Base-by-base conservation (phyloP, 108 stramenopile genomes). In the Skeletonema tropicum region DNA sequence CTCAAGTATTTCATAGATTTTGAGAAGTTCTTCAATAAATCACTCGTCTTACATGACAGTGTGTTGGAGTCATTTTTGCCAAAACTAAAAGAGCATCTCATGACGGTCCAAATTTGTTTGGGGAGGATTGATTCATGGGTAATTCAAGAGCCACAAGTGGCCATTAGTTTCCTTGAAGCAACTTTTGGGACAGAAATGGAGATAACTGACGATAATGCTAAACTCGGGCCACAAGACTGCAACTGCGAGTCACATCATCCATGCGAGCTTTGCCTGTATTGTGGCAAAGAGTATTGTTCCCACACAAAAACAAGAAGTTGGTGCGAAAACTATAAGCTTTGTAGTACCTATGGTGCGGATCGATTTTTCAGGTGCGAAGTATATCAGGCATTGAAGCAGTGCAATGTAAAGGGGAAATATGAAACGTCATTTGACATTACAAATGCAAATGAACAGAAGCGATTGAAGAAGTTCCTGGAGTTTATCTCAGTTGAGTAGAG, bases 41-140 rank as follows among this genome's bases (percentile, higher is more conserved):
- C 75, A 30, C 60, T 76, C n/a, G 41, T 76, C 14, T 62, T 76
- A 5, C 75, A 76, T 25, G 70, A 76, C 3, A 61, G 52, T 15
- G 70, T 64, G 10, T 32, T 76, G 13, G 39, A 29, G 26, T 30
- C 45, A 15, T 76, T 76, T 55, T 42, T 76, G 35, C 45, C 60
- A 13, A 42, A 64, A 31, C 55, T 70, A 35, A 70, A 71, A 45
- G 41, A 71, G 13, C 76, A 76, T 36, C 46, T 76, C 2, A 60
- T 60, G 62, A 64, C 69, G 33, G 19, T 61, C n/a, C 60, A 61
- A 9, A 31, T 61, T 61, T 61, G 60, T 61, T 39, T 61, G 36
- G 60, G 60, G 38, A 5, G 6, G 3, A 61, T 61, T 61, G 60
- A 61, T 61, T 1, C 14, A 19, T 61, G 60, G 60, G n/a, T 32